Base-by-base conservation (phyloP, 768 basidiomycete genomes). In the Rhodotorula paludigena region DNA sequence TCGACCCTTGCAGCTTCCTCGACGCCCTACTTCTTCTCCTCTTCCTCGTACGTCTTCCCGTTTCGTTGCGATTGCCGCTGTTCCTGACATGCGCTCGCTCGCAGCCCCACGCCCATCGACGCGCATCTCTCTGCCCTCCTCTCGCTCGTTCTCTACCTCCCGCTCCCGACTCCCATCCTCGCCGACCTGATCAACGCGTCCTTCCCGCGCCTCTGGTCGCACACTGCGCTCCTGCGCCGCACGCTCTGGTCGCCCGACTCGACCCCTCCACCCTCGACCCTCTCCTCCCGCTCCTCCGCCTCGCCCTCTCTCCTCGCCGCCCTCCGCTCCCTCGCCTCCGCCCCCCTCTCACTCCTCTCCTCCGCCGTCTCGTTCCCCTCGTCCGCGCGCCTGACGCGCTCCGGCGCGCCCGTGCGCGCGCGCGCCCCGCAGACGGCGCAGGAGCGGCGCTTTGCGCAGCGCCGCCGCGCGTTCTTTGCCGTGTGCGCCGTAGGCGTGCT, bases 151-250 rank as follows among this genome's bases (percentile, higher is more conserved):
- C 66, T 72, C 44, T 72, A 62, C 71, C 66, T 68, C 30, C 66
- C 71, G 23, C 66, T 72, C 25, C 71, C 71, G 10, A 57, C 52
- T 2, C 66, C 71, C 9, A 55, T 72, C 55, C 71, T 72, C 60
- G 62, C 63, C 36, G 66, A 67, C 56, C 63, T 68, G 30, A 61
- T 72, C 63, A 72, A 72, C 66, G 71, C 71, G 8, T 72, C 71
- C 30, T 72, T 68, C 66, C 71, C 71, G n/a, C 71, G 71, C 39
- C 63, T 72, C 21, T 72, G 71, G 71, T 35, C 71, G 2, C 71
- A 72, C 66, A 41, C 66, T 5, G 63, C 66, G 14, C 66, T 72
- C 52, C 63, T 72, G 12, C 71, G 71, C 45, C 66, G 71, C 21
- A 62, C 63, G 1, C 63, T 72, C 45, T 72, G 71, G 71, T 62